phyloP scores from a whole-genome alignment of 2,329 filamentous ascomycete species.

The Trichoderma sp. region DNA sequence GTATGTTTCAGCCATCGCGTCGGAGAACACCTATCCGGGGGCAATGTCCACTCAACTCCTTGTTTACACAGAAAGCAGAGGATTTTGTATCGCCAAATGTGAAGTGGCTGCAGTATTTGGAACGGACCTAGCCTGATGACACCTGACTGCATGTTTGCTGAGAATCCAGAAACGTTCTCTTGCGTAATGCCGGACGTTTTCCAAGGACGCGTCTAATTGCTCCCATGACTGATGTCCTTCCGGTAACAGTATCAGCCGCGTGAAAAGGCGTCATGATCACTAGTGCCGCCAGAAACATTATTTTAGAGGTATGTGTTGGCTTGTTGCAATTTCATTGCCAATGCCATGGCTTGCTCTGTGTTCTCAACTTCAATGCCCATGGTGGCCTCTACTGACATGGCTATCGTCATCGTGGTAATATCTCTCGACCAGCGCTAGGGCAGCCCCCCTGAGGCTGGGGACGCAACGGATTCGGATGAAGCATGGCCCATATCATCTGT shows the following conservation, averaged over 20 bases:
- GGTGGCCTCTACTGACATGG: not conserved
- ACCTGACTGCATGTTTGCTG: too few relatives aligned
- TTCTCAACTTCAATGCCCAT: not conserved
- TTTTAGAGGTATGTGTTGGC: not conserved
- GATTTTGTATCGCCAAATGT: not conserved
- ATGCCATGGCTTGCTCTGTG: not conserved
- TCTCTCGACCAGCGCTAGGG: not conserved
- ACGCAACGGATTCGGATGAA: not conserved
- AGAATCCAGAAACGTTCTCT: too few relatives aligned
- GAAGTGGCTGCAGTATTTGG: too few relatives aligned
- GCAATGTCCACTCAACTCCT: not conserved
- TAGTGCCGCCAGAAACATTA: not conserved
- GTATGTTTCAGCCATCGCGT: conserved; percentile 10
- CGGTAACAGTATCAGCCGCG: not conserved
- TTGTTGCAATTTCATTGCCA: not conserved
- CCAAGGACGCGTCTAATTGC: too few relatives aligned
- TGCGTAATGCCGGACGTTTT: too few relatives aligned
- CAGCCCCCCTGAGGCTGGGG: not conserved
- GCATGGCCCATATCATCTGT: conserved; percentile 15
- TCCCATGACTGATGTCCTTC: too few relatives aligned
- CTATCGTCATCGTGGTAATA: not conserved
- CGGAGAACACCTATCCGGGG: not conserved
- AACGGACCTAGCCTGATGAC: too few relatives aligned
- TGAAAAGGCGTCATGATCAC: not conserved
- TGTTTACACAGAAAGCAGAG: not conserved